Evolutionary conservation across 2,329 filamentous ascomycete species (phyloP).

Genomic region (Ceratocystis harringtonii): DNA sequence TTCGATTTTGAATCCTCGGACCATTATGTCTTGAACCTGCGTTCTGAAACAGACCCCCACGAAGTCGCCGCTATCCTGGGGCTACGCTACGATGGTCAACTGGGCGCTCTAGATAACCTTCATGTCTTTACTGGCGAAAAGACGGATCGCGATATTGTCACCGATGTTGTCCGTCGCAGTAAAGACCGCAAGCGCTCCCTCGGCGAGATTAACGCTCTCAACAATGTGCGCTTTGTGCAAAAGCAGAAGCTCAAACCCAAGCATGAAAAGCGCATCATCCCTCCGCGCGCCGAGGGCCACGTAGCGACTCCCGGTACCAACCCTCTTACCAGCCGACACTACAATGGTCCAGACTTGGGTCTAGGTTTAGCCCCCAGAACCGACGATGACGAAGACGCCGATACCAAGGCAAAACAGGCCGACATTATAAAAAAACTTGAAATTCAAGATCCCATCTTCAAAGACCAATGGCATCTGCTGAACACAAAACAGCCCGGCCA

Average conservation of each 20-base stretch:
- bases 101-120: constrained; percentile 65
- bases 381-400: constrained; percentile 17
- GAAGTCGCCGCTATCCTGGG: constrained; percentile 59
- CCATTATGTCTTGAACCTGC: constrained; percentile 84
- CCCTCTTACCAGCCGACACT: neutral
- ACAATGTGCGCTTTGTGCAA: constrained; percentile 60
- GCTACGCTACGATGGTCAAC: constrained; percentile 62
- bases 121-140: constrained; percentile 70
- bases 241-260: constrained; percentile 45
- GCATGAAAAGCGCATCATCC: constrained; percentile 38
- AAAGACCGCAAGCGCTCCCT: constrained; percentile 47
- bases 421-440: constrained; percentile 49
- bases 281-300: constrained; percentile 25
- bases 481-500: constrained; percentile 70
- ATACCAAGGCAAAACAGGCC: constrained; percentile 42
- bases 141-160: constrained; percentile 42
- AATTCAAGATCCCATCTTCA: constrained; percentile 82
- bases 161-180: constrained; percentile 13
- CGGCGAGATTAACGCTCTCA: constrained; percentile 43
- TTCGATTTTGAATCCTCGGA: constrained; percentile 62
- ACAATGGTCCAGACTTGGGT: no score
- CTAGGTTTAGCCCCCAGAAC: no score
- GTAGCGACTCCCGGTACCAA: constrained; percentile 20
- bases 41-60: constrained; percentile 46
- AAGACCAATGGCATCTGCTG: constrained; percentile 88